Evolutionary conservation across 306 rosid species (phyloP).

Genomic region (Trichosanthes truncata): DNA sequence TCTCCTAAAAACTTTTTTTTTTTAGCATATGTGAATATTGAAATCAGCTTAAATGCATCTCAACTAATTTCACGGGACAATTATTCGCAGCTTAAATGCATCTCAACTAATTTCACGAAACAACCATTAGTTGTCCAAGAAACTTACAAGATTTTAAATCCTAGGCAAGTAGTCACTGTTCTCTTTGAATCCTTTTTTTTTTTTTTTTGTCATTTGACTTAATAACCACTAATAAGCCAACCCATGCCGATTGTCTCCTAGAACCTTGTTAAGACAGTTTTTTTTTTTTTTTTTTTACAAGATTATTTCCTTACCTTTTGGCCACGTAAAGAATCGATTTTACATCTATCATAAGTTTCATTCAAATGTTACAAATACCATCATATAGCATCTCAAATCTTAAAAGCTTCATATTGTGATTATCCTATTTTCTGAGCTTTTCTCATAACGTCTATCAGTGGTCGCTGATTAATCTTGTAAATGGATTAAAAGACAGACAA

Average conservation of each 20-base stretch:
- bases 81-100: neutral
- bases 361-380: neutral
- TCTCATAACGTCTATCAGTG: neutral
- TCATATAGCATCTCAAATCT: neutral
- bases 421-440: neutral
- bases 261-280: neutral
- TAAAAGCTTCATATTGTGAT: neutral
- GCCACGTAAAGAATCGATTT: neutral
- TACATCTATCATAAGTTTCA: neutral
- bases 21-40: neutral
- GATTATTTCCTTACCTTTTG: neutral
- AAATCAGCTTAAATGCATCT: neutral
- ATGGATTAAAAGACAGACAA: neutral
- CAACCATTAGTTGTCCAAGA: neutral
- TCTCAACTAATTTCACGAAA: neutral
- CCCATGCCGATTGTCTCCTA: neutral
- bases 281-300: neutral
- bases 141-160: neutral
- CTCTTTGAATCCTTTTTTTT: neutral
- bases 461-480: neutral
- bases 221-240: neutral
- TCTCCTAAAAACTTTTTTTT: neutral
- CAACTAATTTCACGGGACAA: neutral
- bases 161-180: neutral
- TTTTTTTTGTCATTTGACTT: neutral